These are phyloP conservation scores for Zygnema cylindricum DNA, from an alignment of 139 green algal genomes.

Conservation along the genomic window DNA sequence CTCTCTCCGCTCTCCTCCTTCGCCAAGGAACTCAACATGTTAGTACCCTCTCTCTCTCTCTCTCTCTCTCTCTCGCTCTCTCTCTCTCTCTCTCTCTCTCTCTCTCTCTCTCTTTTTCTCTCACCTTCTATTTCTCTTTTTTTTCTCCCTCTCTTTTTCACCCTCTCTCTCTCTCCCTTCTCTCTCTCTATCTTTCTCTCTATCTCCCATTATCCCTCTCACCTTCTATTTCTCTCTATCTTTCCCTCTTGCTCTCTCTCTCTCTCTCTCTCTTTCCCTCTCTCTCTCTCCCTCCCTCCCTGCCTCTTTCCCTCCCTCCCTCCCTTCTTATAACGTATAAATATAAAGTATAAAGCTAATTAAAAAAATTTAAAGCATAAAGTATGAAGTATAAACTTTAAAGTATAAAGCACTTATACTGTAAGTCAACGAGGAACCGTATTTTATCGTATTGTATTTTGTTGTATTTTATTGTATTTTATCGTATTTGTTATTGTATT, in stretches of 20 bases:
- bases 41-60: no score
- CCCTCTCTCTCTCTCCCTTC: background rate
- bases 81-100: background rate
- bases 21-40: slow-evolving; percentile 85
- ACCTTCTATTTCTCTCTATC: background rate
- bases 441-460: no score
- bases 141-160: background rate
- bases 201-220: background rate
- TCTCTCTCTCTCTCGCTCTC: slow-evolving; percentile 2
- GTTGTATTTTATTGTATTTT: no score
- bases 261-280: background rate
- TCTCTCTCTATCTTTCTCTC: background rate
- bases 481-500: no score
- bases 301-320: background rate
- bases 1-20: slow-evolving; percentile 87
- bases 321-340: no score
- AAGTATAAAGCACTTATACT: no score
- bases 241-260: background rate
- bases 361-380: no score
- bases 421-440: no score
- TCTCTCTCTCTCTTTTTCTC: slow-evolving; percentile 3
- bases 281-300: background rate
- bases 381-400: no score
- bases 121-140: no score
- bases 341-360: no score